A percentile compares a stretch with the other conserved stretches of the same genome.
Evolutionary conservation across 73 alveolate genomes (phyloP).

Genomic region (Paramecium sonneborni): DNA sequence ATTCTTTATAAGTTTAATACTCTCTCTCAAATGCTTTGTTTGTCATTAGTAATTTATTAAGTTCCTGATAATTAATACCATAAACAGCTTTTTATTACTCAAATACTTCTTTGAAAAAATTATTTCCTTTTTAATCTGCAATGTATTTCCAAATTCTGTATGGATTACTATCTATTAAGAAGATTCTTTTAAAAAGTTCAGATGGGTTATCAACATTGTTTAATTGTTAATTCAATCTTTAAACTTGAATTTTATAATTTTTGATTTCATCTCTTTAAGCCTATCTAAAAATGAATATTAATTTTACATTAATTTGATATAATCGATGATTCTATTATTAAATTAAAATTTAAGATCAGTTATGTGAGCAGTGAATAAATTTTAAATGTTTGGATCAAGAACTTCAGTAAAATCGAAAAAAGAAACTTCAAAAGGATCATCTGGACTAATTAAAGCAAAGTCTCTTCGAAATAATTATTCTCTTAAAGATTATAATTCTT

Average conservation of each 20-base stretch:
- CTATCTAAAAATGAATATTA: not conserved
- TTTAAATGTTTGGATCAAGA: slow-evolving; percentile 21
- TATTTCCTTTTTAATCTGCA: slow-evolving; percentile 53
- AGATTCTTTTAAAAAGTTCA: slow-evolving; percentile 29
- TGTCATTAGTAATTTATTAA: slow-evolving; percentile 58
- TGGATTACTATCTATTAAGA: slow-evolving; percentile 42
- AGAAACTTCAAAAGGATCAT: slow-evolving; percentile 53
- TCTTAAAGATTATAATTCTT: slow-evolving; percentile 13
- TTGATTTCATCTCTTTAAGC: slow-evolving; percentile 17
- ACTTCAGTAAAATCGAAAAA: slow-evolving; percentile 57
- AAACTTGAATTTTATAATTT: not conserved
- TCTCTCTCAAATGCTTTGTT: slow-evolving; percentile 64
- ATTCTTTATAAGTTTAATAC: slow-evolving; percentile 47
- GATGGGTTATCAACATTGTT: slow-evolving; percentile 19
- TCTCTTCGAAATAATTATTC: slow-evolving; percentile 40
- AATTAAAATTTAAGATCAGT: slow-evolving; percentile 48
- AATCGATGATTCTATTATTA: slow-evolving; percentile 53
- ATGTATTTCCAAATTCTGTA: slow-evolving; percentile 60
- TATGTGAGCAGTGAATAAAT: not conserved
- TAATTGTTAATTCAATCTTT: not conserved
- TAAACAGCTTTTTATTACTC: slow-evolving; percentile 56
- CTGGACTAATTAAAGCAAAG: not conserved
- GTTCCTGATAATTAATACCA: slow-evolving; percentile 64
- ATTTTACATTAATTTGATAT: not conserved
- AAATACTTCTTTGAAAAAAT: slow-evolving; percentile 58